Base-by-base conservation (phyloP, 2,329 filamentous ascomycete genomes). In the Teratosphaeria viscida region DNA sequence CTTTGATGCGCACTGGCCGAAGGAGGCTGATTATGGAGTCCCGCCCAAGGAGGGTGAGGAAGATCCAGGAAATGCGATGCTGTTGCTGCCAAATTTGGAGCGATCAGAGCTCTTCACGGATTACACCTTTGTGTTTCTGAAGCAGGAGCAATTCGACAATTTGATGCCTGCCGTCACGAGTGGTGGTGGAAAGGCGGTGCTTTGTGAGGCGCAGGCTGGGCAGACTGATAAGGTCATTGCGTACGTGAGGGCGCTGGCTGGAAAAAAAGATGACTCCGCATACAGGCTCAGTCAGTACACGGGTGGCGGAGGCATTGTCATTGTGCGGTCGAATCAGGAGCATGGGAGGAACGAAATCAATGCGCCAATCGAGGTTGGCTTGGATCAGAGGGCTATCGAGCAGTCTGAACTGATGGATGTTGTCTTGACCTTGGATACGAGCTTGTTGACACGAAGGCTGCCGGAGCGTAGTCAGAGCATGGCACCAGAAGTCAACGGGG, bases 351-450 rank as follows among this genome's bases (percentile, higher is more conserved):
- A 32, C 23, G 54, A 57, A 10, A 64, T 71, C 57, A 60, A 67
- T 35, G 57, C 60, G 26, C 58, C 61, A 3, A 82, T 95, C 16
- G 88, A 91, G 2, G 72, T 86, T 23, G 79, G 84, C 54, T 81
- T 95, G 12, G 87, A 91, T 62, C 91, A 95, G 71, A 84, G 90
- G 3, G 85, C 91, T 2, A 86, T 96, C 57, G 85, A 92, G 66
- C 91, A 96, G 69, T 91, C 88, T 60, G 92, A 96, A 67, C 95
- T 99, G 63, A 79, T 99, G 2, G 90, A 96, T 72, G 89, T 89
- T 1, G 94, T 99, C 54, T 76, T 97, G 32, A 85, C 79, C n/a
- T 88, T 87, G 56, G 87, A 97, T 74, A 84, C 90, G 6, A 84
- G 82, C 61, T 81, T 82, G 52, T 78, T 97, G 23, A 85, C 43